These are phyloP conservation scores for Thelonectria rubi DNA, from an alignment of 2,329 filamentous ascomycete genomes.

Conservation along the genomic window DNA sequence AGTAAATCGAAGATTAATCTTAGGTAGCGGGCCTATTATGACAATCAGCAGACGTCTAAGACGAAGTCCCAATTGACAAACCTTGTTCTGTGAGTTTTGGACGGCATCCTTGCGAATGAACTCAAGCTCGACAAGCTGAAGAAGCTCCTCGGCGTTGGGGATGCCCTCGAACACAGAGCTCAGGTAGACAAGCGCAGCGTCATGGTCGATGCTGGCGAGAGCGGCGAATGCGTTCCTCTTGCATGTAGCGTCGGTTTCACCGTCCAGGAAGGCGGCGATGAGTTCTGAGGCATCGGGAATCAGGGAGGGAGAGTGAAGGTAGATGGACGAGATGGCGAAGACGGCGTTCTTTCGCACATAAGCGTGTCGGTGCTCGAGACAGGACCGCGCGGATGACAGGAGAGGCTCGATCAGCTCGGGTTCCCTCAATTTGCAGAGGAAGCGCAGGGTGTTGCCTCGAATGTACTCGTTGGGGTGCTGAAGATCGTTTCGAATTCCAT, in stretches of 20 bases:
- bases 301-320: slow-evolving; percentile 85
- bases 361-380: slow-evolving; percentile 94
- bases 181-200: slow-evolving; percentile 88
- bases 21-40: slow-evolving; percentile 79
- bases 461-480: slow-evolving; percentile 99
- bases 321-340: slow-evolving; percentile 92
- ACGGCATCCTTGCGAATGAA: slow-evolving; percentile 99
- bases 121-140: slow-evolving; percentile 93
- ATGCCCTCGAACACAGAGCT: slow-evolving; percentile 92
- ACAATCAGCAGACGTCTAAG: slow-evolving; percentile 38
- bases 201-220: slow-evolving; percentile 88
- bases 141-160: slow-evolving; percentile 90
- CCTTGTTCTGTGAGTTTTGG: slow-evolving; percentile 93
- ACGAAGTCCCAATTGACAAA: slow-evolving; percentile 48
- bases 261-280: slow-evolving; percentile 86
- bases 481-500: slow-evolving; percentile 96
- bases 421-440: slow-evolving; percentile 95
- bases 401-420: slow-evolving; percentile 96
- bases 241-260: slow-evolving; percentile 93
- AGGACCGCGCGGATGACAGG: slow-evolving; percentile 88
- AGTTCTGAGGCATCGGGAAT: slow-evolving; percentile 97
- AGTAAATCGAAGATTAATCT: slow-evolving; percentile 95
- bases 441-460: slow-evolving; percentile 95
- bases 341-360: slow-evolving; percentile 99
- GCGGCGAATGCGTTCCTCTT: slow-evolving; percentile 98